A percentile compares a stretch with the other conserved stretches of the same genome.
Conservation (phyloP, 192 early-diverging fungal species). For the Backusella australiensis region DNA sequence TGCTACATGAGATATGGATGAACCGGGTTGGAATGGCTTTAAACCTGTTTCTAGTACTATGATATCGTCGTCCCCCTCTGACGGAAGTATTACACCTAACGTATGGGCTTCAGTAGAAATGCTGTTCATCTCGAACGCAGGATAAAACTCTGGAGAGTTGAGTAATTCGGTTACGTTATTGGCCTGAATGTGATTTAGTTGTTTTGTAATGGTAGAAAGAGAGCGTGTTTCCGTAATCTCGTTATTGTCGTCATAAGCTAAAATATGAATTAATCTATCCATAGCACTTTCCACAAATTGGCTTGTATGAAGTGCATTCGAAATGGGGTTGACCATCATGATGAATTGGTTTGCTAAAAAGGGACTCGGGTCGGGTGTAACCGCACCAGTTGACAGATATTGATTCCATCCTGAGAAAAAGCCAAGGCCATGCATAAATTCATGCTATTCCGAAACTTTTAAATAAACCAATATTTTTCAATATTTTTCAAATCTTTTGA, state of each 20-base stretch:
- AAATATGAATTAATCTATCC: constrained; percentile 26
- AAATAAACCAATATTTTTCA: not conserved
- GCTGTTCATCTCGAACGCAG: not conserved
- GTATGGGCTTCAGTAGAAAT: not conserved
- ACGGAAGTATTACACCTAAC: not conserved
- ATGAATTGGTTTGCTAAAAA: constrained; percentile 10
- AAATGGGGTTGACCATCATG: constrained; percentile 1
- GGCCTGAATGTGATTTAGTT: not conserved
- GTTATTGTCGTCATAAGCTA: not conserved
- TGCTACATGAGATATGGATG: constrained; percentile 41
- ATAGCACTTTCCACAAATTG: constrained; percentile 31
- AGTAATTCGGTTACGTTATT: not conserved
- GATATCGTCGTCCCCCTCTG: not conserved
- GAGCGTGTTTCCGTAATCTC: not conserved
- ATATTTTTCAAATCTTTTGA: no score
- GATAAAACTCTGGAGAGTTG: not conserved
- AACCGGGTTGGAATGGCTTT: constrained; percentile 32
- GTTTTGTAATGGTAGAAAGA: not conserved
- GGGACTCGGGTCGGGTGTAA: constrained; percentile 31
- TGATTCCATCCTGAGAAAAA: constrained; percentile 34
- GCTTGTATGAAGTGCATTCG: not conserved
- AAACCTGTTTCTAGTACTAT: constrained; percentile 37
- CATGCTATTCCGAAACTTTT: constrained; percentile 17
- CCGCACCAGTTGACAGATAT: constrained; percentile 9
- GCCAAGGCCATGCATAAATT: constrained; percentile 42